Percentiles rank a stretch among this genome's conserved stretches.
These are phyloP conservation scores for Botrytis galanthina DNA, from an alignment of 2,329 filamentous ascomycete species.

Conservation along the genomic window DNA sequence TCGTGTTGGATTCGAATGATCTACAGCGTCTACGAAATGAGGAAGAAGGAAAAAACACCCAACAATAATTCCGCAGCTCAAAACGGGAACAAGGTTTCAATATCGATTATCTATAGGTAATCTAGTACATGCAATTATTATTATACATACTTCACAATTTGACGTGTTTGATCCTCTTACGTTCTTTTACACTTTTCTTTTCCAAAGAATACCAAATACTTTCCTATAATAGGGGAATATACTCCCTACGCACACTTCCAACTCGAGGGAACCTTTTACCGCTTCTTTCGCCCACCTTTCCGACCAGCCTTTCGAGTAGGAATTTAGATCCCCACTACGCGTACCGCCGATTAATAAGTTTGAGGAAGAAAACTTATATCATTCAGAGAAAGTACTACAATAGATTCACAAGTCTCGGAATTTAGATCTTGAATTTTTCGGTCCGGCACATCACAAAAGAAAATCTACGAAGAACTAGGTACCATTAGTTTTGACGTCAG, in stretches of 20 bases:
- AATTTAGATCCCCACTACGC: slow-evolving; percentile 14
- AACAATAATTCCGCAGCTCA: not conserved
- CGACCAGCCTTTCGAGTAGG: slow-evolving; percentile 17
- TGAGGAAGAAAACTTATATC: slow-evolving; percentile 15
- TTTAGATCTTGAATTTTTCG: not conserved
- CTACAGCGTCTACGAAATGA: slow-evolving; percentile 12
- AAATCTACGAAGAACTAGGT: not conserved
- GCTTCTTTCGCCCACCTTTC: slow-evolving; percentile 21
- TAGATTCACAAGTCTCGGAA: not conserved
- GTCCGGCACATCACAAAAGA: not conserved
- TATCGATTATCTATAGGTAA: not conserved
- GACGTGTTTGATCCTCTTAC: not conserved
- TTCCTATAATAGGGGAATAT: slow-evolving; percentile 12
- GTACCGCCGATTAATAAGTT: slow-evolving; percentile 16
- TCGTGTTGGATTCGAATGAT: slow-evolving; percentile 17
- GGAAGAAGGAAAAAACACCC: not conserved
- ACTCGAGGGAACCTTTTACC: slow-evolving; percentile 16
- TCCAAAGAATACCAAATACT: not conserved
- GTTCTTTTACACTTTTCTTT: slow-evolving; percentile 2
- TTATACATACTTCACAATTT: slow-evolving; percentile 8
- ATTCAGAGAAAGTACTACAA: slow-evolving; percentile 6
- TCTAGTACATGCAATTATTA: slow-evolving; percentile 8
- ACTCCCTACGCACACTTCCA: slow-evolving; percentile 3
- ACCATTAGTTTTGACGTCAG: slow-evolving; percentile 2
- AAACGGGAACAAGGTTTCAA: slow-evolving; percentile 15